These are phyloP conservation scores for Candida loeiensis DNA, from an alignment of 805 yeast species.

Conservation along the genomic window DNA sequence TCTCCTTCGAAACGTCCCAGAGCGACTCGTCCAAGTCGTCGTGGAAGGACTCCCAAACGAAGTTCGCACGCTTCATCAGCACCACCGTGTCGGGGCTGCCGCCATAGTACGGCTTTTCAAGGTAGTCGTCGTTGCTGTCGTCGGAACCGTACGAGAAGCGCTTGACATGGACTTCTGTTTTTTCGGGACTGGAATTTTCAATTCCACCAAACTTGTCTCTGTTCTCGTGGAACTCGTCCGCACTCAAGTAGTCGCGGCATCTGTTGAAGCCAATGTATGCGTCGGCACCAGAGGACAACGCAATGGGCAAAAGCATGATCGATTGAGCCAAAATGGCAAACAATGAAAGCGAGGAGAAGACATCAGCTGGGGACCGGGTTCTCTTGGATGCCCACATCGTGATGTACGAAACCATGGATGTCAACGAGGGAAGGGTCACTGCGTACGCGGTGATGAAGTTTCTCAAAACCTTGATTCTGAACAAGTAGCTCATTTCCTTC, in stretches of 20 bases:
- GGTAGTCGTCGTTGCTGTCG: conserved; percentile 1
- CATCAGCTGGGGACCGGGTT: conserved; percentile 33
- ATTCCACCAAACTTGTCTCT: neutral
- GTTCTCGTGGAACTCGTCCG: conserved; percentile 14
- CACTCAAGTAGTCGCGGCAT: conserved; percentile 20
- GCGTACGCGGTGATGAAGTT: conserved; percentile 43
- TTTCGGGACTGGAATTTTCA: neutral
- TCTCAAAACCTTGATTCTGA: conserved; percentile 40
- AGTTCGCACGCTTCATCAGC: conserved; percentile 26
- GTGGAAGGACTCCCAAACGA: conserved; percentile 30
- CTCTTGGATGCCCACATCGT: conserved; percentile 45
- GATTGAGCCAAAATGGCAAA: conserved; percentile 43
- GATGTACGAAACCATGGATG: conserved; percentile 45
- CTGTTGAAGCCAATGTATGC: conserved; percentile 39
- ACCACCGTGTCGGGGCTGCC: conserved; percentile 13
- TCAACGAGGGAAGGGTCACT: conserved; percentile 39
- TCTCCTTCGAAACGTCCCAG: conserved; percentile 21
- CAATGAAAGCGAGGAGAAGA: conserved; percentile 42
- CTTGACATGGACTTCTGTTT: neutral
- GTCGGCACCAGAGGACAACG: conserved; percentile 44
- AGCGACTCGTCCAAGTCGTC: conserved; percentile 22
- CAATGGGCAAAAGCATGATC: conserved; percentile 41
- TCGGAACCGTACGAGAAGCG: neutral
- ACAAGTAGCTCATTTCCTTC: conserved; percentile 38
- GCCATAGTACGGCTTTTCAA: conserved; percentile 2